Conservation (phyloP, 345 rosid species). For the Isatis tinctoria region DNA sequence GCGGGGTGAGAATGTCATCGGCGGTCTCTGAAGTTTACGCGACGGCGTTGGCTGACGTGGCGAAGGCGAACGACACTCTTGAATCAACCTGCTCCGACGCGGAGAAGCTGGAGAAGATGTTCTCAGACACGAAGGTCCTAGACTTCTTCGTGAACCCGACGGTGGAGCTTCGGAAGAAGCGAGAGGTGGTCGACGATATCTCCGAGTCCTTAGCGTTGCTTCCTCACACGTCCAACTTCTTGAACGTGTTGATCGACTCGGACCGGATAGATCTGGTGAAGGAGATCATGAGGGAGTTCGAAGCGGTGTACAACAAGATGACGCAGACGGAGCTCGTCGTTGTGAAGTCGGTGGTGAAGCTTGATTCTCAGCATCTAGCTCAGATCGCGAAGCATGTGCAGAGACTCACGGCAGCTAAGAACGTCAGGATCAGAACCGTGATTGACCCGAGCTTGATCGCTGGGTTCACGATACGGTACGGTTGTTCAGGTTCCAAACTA, state of each 20-base stretch:
- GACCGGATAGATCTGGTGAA: neutral
- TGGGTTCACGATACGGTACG: neutral
- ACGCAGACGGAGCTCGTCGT: neutral
- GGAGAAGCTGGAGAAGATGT: neutral
- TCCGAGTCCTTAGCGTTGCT: neutral
- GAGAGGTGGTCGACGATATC: neutral
- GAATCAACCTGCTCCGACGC: neutral
- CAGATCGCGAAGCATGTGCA: neutral
- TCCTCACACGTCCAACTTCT: neutral
- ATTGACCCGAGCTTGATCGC: neutral
- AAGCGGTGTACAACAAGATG: neutral
- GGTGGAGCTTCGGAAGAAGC: neutral
- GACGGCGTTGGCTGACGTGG: constrained; percentile 5
- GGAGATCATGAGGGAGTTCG: neutral
- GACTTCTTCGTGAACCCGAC: neutral
- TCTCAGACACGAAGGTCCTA: neutral
- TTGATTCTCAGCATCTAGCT: neutral
- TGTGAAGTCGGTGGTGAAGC: neutral
- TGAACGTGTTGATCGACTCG: neutral
- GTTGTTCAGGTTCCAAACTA: neutral
- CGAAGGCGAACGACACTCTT: neutral
- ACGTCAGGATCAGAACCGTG: neutral
- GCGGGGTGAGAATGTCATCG: neutral
- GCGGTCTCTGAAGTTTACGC: neutral
- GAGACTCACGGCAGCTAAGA: neutral